These are phyloP conservation scores for Taxawa tesnikishii DNA, from an alignment of 2,329 filamentous ascomycete genomes.

Conservation along the genomic window DNA sequence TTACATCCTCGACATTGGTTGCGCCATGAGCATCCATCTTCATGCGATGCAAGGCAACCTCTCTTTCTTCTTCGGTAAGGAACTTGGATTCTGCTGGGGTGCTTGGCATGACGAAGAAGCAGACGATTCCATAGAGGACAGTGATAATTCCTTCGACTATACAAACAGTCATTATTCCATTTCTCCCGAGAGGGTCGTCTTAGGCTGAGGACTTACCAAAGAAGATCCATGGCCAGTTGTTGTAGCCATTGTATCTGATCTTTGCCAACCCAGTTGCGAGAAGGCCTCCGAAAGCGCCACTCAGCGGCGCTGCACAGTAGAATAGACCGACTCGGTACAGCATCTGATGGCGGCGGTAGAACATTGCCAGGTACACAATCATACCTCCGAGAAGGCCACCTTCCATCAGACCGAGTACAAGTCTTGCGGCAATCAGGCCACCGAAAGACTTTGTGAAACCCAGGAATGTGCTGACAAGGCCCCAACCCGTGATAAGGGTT, in stretches of 20 bases:
- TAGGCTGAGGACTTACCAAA: conserved; percentile 19
- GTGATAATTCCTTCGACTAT: conserved; percentile 45
- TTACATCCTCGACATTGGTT: conserved; percentile 8
- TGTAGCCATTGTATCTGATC: conserved; percentile 24
- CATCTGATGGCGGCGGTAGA: conserved; percentile 27
- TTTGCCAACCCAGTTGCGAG: conserved; percentile 28
- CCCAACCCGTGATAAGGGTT: conserved; percentile 25
- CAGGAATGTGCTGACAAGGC: conserved; percentile 25
- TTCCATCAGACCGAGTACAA: conserved; percentile 30
- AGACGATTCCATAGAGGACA: conserved; percentile 38
- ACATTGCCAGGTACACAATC: conserved; percentile 31
- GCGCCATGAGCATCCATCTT: conserved; percentile 14
- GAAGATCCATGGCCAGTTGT: conserved; percentile 26
- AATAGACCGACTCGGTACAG: conserved; percentile 26
- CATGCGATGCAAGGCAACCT: conserved; percentile 14
- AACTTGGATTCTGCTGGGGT: conserved; percentile 34
- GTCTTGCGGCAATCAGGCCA: conserved; percentile 26
- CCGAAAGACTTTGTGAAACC: conserved; percentile 28
- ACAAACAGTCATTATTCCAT: neutral
- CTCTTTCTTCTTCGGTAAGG: conserved; percentile 14
- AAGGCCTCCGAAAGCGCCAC: conserved; percentile 29
- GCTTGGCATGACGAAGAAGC: conserved; percentile 44
- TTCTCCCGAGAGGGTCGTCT: neutral
- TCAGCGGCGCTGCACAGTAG: conserved; percentile 21
- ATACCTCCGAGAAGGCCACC: conserved; percentile 22